Evolutionary conservation across 2,329 filamentous ascomycete species (phyloP).

Genomic region (Stachybotrys elegans): DNA sequence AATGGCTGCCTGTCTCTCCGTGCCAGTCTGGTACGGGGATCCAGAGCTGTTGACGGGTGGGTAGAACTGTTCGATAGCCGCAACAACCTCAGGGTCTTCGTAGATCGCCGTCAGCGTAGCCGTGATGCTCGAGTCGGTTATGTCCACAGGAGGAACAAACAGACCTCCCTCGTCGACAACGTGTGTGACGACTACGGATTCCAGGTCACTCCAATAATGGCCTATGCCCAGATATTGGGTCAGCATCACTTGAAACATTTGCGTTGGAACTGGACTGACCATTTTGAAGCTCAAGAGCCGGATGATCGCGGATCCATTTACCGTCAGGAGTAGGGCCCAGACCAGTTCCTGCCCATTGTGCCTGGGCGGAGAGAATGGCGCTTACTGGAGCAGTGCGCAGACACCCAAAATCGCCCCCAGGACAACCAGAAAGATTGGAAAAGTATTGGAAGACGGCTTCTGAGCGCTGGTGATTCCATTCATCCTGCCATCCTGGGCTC

Average conservation of each 20-base stretch:
- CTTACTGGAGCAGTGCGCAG: background rate
- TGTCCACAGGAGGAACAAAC: background rate
- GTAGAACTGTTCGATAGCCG: background rate
- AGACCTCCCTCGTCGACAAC: background rate
- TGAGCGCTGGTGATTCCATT: background rate
- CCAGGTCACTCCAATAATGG: background rate
- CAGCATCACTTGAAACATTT: too few species aligned
- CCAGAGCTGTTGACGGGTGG: background rate
- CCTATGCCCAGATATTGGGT: too few species aligned
- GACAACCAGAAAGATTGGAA: background rate
- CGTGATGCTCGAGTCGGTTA: background rate
- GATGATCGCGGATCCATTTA: background rate
- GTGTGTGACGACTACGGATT: background rate
- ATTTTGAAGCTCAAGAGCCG: background rate
- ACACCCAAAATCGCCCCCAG: background rate
- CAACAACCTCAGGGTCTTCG: background rate
- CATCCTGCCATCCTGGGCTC: constrained; percentile 11
- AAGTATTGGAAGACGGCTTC: background rate
- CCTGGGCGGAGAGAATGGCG: background rate
- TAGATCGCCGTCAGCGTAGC: background rate
- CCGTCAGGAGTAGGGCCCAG: background rate
- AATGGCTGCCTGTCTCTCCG: background rate
- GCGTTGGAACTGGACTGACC: background rate
- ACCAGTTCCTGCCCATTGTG: background rate
- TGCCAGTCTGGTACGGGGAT: background rate